Percentiles rank a stretch among this genome's conserved stretches.
Evolutionary conservation across 1,284 basidiomycete genomes (phyloP).

Genomic region (Trametes pubescens): DNA sequence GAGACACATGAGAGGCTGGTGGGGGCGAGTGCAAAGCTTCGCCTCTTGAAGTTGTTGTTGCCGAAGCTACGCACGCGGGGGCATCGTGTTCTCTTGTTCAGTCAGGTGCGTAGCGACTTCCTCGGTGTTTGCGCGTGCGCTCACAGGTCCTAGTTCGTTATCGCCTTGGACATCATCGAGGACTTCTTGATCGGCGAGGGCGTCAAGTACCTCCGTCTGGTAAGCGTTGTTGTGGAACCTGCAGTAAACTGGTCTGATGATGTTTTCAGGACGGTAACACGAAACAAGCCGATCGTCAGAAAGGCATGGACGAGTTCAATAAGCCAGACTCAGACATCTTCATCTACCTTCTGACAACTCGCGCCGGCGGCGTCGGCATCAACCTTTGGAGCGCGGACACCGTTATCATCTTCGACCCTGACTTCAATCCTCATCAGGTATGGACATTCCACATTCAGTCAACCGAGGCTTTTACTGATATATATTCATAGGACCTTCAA

Average conservation of each 20-base stretch:
- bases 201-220: slow-evolving; percentile 90
- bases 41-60: slow-evolving; percentile 83
- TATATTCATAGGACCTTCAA: slow-evolving; percentile 66
- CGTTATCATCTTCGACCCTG: slow-evolving; percentile 92
- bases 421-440: slow-evolving; percentile 95
- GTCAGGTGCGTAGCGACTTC: slow-evolving; percentile 73
- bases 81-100: slow-evolving; percentile 96
- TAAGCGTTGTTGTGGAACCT: slow-evolving; percentile 47
- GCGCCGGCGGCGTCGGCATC: slow-evolving; percentile 97
- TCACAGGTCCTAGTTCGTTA: slow-evolving; percentile 75
- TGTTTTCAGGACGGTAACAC: slow-evolving; percentile 85
- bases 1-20: slow-evolving; percentile 85
- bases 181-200: slow-evolving; percentile 93
- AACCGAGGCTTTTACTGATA: not conserved
- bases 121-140: not conserved
- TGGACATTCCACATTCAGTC: slow-evolving; percentile 25
- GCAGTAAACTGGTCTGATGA: not conserved
- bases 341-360: slow-evolving; percentile 92
- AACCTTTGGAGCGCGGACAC: slow-evolving; percentile 91
- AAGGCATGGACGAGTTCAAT: slow-evolving; percentile 95
- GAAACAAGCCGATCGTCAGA: slow-evolving; percentile 88
- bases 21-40: slow-evolving; percentile 88
- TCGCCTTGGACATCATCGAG: slow-evolving; percentile 90
- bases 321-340: slow-evolving; percentile 86
- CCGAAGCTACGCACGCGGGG: slow-evolving; percentile 90